A percentile compares a stretch with the other conserved stretches of the same genome.
Conservation (phyloP, 768 basidiomycete genomes). For the Termitomyces sp. region DNA sequence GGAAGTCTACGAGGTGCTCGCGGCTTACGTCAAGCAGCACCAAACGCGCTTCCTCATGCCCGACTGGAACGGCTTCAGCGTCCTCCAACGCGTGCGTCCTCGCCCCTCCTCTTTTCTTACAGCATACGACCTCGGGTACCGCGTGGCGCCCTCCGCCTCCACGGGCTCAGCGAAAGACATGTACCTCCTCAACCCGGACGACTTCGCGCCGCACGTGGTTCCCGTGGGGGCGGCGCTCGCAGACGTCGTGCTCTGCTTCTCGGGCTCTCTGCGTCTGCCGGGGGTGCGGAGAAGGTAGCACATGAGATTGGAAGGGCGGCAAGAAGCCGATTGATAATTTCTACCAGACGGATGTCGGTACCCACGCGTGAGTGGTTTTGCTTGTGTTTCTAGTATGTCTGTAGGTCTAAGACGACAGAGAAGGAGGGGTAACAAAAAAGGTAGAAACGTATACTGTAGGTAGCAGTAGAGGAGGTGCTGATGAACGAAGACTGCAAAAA, state of each 20-base stretch:
- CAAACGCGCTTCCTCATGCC: constrained; percentile 70
- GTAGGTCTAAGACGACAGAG: no score
- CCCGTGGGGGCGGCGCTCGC: constrained; percentile 94
- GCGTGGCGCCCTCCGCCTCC: constrained; percentile 60
- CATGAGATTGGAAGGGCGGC: constrained; percentile 51
- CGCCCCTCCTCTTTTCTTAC: not conserved
- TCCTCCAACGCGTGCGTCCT: constrained; percentile 79
- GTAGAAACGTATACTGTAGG: no score
- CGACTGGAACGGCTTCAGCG: constrained; percentile 94
- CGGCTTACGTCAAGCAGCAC: constrained; percentile 77
- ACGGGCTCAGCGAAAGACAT: constrained; percentile 93
- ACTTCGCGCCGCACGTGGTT: constrained; percentile 82
- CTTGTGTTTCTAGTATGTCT: no score
- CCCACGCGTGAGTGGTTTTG: constrained; percentile 67
- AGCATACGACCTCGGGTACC: constrained; percentile 85
- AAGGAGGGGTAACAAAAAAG: no score
- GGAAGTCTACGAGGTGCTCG: constrained; percentile 68
- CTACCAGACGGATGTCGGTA: constrained; percentile 95
- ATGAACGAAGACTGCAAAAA: no score
- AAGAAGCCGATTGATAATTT: constrained; percentile 86
- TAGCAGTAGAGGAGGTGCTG: no score
- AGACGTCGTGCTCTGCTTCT: constrained; percentile 93
- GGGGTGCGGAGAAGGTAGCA: constrained; percentile 24
- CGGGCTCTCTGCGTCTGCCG: no score
- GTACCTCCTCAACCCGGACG: constrained; percentile 95